Evolutionary conservation across 805 yeast genomes (phyloP).

Genomic region (Candida xyloterini): DNA sequence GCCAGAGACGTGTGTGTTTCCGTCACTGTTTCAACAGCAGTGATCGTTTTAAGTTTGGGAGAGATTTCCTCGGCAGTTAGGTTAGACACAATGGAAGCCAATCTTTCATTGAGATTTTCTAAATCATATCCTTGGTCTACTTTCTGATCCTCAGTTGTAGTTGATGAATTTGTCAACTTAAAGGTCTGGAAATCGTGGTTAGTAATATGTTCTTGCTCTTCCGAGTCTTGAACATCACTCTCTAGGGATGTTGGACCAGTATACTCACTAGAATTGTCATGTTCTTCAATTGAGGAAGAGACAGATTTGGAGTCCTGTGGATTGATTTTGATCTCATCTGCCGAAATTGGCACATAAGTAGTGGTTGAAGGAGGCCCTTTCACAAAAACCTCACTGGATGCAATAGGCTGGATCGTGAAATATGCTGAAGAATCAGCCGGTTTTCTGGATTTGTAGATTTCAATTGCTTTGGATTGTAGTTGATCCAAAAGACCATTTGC

Average conservation of each 20-base stretch:
- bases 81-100: too few species aligned
- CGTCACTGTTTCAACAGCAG: neutral
- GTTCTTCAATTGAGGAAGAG: neutral
- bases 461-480: constrained; percentile 19
- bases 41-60: neutral
- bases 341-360: constrained; percentile 16
- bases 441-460: constrained; percentile 24
- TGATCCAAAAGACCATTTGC: constrained; percentile 28
- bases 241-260: neutral
- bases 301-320: neutral
- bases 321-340: constrained; percentile 3
- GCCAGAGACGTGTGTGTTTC: neutral
- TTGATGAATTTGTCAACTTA: neutral
- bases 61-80: too few species aligned
- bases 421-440: constrained; percentile 34
- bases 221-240: neutral
- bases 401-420: constrained; percentile 33
- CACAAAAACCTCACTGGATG: constrained; percentile 18
- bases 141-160: neutral
- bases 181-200: neutral
- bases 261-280: neutral
- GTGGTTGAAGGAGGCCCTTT: constrained; percentile 22
- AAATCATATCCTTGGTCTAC: neutral
- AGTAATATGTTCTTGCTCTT: neutral
- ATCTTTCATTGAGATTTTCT: too few species aligned